Evolutionary conservation across 768 basidiomycete species (phyloP).

Genomic region (Collybia sordida): DNA sequence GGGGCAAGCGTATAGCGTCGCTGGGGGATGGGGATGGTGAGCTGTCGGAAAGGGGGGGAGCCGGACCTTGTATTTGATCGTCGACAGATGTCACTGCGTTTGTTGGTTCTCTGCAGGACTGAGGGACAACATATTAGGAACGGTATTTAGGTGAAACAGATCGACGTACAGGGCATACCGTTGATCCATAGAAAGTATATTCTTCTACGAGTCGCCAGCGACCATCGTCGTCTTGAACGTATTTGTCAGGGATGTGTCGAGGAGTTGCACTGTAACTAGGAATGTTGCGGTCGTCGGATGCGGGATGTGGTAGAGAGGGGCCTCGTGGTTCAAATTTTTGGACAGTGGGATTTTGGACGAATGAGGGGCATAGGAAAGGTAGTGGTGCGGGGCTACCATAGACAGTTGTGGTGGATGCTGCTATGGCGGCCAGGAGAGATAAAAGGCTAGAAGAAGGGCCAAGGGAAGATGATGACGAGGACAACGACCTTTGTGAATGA

Average conservation of each 20-base stretch:
- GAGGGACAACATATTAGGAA: not conserved
- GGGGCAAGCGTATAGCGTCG: conserved; percentile 43
- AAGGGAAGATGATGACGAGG: conserved; percentile 20
- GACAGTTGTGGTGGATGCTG: conserved; percentile 42
- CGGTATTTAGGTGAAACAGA: not conserved
- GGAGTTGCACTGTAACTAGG: not conserved
- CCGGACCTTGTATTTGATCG: conserved; percentile 28
- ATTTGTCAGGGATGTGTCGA: conserved; percentile 53
- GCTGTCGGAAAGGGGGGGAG: conserved; percentile 15
- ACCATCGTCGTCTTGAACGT: conserved; percentile 49
- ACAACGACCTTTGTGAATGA: conserved; percentile 7
- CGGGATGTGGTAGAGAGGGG: not conserved
- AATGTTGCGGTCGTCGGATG: too few species aligned
- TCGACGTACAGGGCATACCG: conserved; percentile 53
- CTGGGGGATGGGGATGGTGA: conserved; percentile 18
- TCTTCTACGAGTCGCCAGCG: conserved; percentile 53
- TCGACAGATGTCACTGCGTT: conserved; percentile 25
- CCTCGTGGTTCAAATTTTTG: conserved; percentile 3
- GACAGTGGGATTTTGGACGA: conserved; percentile 21
- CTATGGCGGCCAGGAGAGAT: conserved; percentile 57
- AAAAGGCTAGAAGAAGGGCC: conserved; percentile 52
- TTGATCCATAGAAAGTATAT: conserved; percentile 74
- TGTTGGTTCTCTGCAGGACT: conserved; percentile 26
- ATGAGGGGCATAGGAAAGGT: conserved; percentile 60
- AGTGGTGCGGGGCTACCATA: conserved; percentile 54